Evolutionary conservation across 139 green algal genomes (phyloP).

Genomic region (Chlamydomonas sphaeroides): DNA sequence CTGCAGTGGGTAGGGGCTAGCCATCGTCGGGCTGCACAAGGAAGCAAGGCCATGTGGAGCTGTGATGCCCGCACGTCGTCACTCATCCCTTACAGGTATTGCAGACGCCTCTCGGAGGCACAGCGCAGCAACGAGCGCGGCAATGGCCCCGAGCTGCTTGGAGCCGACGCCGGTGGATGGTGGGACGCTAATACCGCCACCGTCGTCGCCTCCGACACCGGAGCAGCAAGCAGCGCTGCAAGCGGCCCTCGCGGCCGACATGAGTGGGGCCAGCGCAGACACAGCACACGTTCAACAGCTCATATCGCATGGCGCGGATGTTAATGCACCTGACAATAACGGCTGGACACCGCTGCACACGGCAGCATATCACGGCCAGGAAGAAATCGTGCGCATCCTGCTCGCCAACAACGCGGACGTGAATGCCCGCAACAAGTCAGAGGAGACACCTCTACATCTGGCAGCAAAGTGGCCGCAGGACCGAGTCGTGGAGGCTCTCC

Average conservation of each 20-base stretch:
- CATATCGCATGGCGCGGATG: constrained; percentile 38
- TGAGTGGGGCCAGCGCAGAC: not conserved
- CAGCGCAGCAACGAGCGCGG: no score
- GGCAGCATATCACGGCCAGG: constrained; percentile 50
- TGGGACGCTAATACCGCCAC: constrained; percentile 16
- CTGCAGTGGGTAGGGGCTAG: no score
- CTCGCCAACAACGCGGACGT: constrained; percentile 27
- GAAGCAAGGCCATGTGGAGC: no score
- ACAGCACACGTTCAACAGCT: constrained; percentile 32
- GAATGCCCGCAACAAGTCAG: constrained; percentile 30
- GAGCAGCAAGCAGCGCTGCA: not conserved
- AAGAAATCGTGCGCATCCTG: constrained; percentile 44
- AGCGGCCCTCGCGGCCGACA: no score
- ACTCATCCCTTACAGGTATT: no score
- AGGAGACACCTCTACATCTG: constrained; percentile 49
- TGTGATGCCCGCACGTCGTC: no score
- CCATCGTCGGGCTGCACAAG: no score
- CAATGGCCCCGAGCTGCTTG: no score
- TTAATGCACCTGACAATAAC: constrained; percentile 46
- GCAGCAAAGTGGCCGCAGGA: constrained; percentile 57
- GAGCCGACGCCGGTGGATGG: constrained; percentile 7
- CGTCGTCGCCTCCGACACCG: not conserved
- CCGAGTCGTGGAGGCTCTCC: constrained; percentile 43
- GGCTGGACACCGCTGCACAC: constrained; percentile 45
- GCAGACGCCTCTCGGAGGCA: no score